Conservation (phyloP, 2,329 filamentous ascomycete genomes). For the Aureobasidium melanogenum region DNA sequence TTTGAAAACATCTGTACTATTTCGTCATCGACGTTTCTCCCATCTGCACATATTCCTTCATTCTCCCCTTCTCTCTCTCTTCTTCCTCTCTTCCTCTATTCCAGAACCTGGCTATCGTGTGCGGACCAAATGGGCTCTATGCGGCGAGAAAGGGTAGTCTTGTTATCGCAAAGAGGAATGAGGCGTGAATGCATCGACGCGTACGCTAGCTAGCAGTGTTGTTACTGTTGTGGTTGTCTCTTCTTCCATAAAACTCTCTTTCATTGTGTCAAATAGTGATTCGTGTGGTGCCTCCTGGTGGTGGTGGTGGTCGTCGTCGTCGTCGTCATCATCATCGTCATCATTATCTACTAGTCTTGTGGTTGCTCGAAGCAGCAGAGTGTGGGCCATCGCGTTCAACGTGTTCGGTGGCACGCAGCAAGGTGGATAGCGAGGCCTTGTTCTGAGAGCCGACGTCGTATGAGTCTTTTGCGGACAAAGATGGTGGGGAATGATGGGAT, state of each 20-base stretch:
- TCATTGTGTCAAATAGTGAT: too few relatives aligned
- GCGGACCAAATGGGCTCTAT: neutral
- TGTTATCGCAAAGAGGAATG: neutral
- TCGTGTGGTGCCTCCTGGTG: too few relatives aligned
- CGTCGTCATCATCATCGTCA: too few relatives aligned
- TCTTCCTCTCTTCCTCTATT: neutral
- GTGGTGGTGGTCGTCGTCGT: too few relatives aligned
- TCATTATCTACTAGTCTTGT: neutral
- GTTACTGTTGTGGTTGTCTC: neutral
- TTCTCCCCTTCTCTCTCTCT: too few relatives aligned
- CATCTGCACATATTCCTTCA: neutral
- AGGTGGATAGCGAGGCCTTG: neutral
- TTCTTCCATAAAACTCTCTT: too few relatives aligned
- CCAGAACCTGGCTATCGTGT: neutral
- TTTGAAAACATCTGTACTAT: too few relatives aligned
- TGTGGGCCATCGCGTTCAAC: neutral
- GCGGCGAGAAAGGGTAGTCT: constrained; percentile 1
- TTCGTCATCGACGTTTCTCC: too few relatives aligned
- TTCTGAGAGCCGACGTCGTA: neutral
- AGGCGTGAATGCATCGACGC: neutral
- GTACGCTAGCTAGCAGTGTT: neutral
- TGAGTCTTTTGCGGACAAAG: neutral
- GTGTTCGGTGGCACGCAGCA: constrained; percentile 2
- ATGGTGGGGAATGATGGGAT: neutral
- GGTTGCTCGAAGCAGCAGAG: neutral